A percentile compares a stretch with the other conserved stretches of the same genome.
phyloP scores from a whole-genome alignment of 768 basidiomycete species.

The Holtermannia corniformis region DNA sequence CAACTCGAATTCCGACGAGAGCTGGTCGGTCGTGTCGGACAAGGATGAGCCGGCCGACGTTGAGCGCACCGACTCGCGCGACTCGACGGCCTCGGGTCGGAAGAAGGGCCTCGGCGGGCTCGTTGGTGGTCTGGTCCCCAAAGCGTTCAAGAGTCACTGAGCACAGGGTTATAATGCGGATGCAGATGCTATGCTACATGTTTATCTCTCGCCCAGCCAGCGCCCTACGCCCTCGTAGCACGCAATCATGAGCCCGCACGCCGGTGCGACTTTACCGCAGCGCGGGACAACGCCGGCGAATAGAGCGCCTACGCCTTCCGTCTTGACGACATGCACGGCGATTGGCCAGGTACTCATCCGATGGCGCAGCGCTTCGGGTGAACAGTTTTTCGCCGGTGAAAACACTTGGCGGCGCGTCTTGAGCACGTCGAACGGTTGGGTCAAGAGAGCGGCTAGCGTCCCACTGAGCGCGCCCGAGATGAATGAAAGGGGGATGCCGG shows the following conservation, averaged over 20 bases:
- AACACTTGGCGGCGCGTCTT: constrained; percentile 85
- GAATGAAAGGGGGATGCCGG: constrained; percentile 49
- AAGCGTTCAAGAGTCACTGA: neutral
- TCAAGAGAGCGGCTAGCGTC: constrained; percentile 69
- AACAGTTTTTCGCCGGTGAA: constrained; percentile 31
- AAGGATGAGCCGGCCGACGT: neutral
- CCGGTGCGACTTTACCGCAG: constrained; percentile 90
- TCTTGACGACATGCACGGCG: constrained; percentile 58
- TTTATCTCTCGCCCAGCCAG: constrained; percentile 20
- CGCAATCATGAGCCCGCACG: constrained; percentile 96
- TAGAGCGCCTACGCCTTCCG: constrained; percentile 67
- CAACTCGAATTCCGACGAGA: neutral
- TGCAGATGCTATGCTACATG: no score
- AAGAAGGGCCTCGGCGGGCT: neutral
- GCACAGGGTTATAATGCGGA: no score
- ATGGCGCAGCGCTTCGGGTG: constrained; percentile 22
- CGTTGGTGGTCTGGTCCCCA: neutral
- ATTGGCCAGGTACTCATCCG: constrained; percentile 54
- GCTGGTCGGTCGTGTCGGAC: neutral
- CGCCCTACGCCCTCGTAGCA: constrained; percentile 65
- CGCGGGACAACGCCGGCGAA: constrained; percentile 80
- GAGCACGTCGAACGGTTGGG: constrained; percentile 91
- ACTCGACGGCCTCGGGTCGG: neutral
- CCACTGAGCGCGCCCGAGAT: constrained; percentile 85
- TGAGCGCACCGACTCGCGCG: neutral